Base-by-base conservation (phyloP, 164 flowering plant genomes). In the Vitis labrusca region DNA sequence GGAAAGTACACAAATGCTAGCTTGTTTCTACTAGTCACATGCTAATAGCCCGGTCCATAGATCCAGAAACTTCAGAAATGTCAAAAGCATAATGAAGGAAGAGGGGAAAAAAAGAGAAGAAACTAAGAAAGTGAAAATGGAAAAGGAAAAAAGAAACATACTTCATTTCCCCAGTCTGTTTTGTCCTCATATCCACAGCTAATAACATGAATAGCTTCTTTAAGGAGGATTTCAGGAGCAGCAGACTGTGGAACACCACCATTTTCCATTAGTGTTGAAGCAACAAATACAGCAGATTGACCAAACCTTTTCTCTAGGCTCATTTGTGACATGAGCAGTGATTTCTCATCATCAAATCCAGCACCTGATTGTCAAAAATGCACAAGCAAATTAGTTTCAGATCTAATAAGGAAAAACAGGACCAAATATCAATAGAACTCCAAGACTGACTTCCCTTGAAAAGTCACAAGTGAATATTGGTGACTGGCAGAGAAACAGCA, bases 141-240 rank as follows among this genome's bases (percentile, higher is more conserved):
- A 59, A 10, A 15, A 70, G 8, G 13, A 44, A 15, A 37, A 27
- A 32, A 61, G 48, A 2, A 30, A 9, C 63, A 53, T 63, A 71
- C 79, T 63, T 76, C 79, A 23, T 8, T 61, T 17, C 79, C 79
- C 79, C 79, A 76, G n/a, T 76, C 76, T 50, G 76, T 58, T 52
- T 72, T 76, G 62, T 76, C 79, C 32, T 76, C 79, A 29, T 76
- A 76, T 10, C 75, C 78, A 52, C 78, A 76, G 55, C 78, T 76
- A 16, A 76, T 76, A 29, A 76, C 78, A 69, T 76, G 79, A 48
- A 76, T 76, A 48, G 79, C 79, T 65, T 76, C 79, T 60, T 76
- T 76, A 14, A 76, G 75, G 37, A 76, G 76, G 10, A 66, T 51
- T 51, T 67, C 76, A n/a, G 79, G 76, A 50, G 65, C 67, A 3